These are phyloP conservation scores for Miscanthus sacchariflorus DNA, from an alignment of 202 grass and related monocot species.

Conservation along the genomic window DNA sequence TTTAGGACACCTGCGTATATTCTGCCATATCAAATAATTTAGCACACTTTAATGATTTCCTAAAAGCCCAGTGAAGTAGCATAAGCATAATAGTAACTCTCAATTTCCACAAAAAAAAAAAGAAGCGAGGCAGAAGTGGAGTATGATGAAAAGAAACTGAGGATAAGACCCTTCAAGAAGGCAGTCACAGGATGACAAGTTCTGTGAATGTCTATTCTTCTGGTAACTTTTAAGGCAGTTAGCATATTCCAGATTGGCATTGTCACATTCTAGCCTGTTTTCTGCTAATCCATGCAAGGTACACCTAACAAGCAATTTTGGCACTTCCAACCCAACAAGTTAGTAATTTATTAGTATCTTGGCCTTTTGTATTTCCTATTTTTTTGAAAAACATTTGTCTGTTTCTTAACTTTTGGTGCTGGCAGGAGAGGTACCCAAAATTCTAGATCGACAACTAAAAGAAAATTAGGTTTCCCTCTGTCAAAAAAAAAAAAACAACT, in stretches of 20 bases:
- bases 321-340: slow-evolving; percentile 1
- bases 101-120: neutral
- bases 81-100: neutral
- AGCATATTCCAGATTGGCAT: slow-evolving; percentile 14
- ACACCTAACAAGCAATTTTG: slow-evolving; percentile 11
- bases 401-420: neutral
- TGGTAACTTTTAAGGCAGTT: slow-evolving; percentile 6
- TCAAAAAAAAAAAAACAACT: no score
- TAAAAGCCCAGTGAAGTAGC: slow-evolving; percentile 8
- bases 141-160: neutral
- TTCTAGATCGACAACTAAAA: neutral
- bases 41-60: neutral
- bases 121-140: neutral
- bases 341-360: slow-evolving; percentile 20
- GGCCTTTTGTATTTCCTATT: neutral
- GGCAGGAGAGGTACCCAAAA: neutral
- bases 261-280: slow-evolving; percentile 1
- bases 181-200: neutral
- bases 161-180: neutral
- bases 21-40: neutral
- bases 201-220: slow-evolving; percentile 22
- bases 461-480: neutral
- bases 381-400: neutral
- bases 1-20: neutral
- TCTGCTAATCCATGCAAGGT: neutral